phyloP scores from a whole-genome alignment of 2,329 filamentous ascomycete genomes.

The Talaromyces sp. region DNA sequence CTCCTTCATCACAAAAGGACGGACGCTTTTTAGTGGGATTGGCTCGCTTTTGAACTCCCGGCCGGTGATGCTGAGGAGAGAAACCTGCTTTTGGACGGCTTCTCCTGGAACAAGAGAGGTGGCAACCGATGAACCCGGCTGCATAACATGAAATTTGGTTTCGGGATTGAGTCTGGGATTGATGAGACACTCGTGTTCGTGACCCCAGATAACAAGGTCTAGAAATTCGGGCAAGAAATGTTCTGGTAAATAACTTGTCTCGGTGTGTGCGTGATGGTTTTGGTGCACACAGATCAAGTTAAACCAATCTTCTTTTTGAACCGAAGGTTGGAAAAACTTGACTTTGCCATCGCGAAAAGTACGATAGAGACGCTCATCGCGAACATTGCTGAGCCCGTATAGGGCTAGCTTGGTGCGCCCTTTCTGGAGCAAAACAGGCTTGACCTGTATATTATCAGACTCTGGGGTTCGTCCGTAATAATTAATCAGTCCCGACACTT shows the following conservation, averaged over 20 bases:
- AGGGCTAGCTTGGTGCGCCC: conserved; percentile 87
- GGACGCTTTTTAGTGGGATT: conserved; percentile 78
- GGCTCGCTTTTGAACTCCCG: conserved; percentile 76
- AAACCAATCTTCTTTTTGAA: conserved; percentile 87
- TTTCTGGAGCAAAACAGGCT: conserved; percentile 89
- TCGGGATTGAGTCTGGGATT: conserved; percentile 78
- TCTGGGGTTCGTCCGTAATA: conserved; percentile 92
- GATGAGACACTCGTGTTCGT: conserved; percentile 94
- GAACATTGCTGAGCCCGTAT: conserved; percentile 92
- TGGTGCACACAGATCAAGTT: conserved; percentile 94
- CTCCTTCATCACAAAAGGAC: conserved; percentile 85
- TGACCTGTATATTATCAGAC: conserved; percentile 87
- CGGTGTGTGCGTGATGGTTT: conserved; percentile 87
- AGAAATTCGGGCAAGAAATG: conserved; percentile 88
- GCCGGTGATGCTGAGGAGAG: conserved; percentile 78
- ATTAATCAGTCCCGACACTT: conserved; percentile 87
- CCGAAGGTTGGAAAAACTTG: conserved; percentile 81
- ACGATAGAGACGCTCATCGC: conserved; percentile 89
- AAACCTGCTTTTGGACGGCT: conserved; percentile 84
- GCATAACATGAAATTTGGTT: conserved; percentile 91
- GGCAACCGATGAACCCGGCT: conserved; percentile 92
- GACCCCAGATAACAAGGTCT: conserved; percentile 91
- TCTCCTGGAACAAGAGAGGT: conserved; percentile 89
- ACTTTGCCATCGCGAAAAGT: conserved; percentile 92
- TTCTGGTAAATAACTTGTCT: conserved; percentile 91